These are phyloP conservation scores for Mitragyna speciosa DNA, from an alignment of 257 asterid species.

Conservation along the genomic window DNA sequence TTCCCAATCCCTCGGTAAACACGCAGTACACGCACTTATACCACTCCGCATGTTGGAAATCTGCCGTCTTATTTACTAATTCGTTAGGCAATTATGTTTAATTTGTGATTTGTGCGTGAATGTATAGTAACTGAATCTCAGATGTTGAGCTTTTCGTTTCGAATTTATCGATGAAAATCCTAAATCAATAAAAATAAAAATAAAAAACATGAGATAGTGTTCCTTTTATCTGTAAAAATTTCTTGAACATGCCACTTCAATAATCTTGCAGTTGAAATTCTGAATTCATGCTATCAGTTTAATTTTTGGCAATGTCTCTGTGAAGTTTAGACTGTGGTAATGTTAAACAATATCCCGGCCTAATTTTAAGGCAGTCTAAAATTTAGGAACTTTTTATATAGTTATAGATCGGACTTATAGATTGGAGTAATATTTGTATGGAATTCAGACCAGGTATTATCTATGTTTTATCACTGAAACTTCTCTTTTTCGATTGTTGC, in stretches of 20 bases:
- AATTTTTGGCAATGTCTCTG: background rate
- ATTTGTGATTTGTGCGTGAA: background rate
- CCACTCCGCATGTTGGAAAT: no score
- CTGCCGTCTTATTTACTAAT: no score
- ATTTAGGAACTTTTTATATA: no score
- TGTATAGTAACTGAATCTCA: background rate
- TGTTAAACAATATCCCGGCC: background rate
- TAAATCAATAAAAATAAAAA: background rate
- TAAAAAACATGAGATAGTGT: background rate
- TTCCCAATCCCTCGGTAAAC: slow-evolving; percentile 39
- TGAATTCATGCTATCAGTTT: background rate
- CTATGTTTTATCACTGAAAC: background rate
- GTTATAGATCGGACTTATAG: no score
- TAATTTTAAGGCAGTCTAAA: background rate
- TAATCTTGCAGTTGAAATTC: background rate
- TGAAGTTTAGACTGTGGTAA: background rate
- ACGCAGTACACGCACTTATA: background rate
- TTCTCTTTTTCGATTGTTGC: background rate
- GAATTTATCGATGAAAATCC: background rate
- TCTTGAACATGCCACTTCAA: no score
- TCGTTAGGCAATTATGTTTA: background rate
- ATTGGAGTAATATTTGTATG: no score
- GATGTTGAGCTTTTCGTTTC: no score
- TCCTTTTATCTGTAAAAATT: background rate
- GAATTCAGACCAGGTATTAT: background rate